phyloP scores from a whole-genome alignment of 2,329 filamentous ascomycete genomes.

The Sporothrix variecibatus region DNA sequence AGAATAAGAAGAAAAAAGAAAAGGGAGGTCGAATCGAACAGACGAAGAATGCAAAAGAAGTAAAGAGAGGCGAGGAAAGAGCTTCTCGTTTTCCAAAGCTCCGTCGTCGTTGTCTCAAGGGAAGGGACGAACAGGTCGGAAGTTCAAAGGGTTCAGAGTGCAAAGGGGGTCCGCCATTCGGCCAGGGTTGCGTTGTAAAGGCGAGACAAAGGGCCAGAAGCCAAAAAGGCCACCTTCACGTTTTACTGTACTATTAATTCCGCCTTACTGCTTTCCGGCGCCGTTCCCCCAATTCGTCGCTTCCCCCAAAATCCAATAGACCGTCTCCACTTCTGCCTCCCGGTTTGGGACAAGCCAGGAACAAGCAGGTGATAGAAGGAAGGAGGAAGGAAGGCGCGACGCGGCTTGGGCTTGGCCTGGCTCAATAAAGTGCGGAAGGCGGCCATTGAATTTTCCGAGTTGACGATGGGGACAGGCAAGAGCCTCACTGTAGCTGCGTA shows the following conservation, averaged over 20 bases:
- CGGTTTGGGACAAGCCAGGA: conserved; percentile 27
- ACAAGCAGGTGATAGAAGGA: background rate
- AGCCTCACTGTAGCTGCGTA: background rate
- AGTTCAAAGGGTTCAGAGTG: background rate
- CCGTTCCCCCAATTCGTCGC: background rate
- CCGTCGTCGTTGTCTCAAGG: background rate
- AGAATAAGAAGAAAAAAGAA: background rate
- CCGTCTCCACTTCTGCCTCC: conserved; percentile 20
- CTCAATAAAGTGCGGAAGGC: background rate
- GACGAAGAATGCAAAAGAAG: background rate
- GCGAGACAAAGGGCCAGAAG: background rate
- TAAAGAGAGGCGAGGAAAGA: conserved; percentile 2
- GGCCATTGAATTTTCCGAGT: conserved; percentile 24
- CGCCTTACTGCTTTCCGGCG: conserved; percentile 9
- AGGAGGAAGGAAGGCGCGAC: background rate
- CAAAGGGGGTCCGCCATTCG: conserved; percentile 12
- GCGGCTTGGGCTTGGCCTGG: background rate
- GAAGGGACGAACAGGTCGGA: background rate
- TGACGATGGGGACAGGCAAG: background rate
- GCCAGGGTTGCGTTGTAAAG: background rate
- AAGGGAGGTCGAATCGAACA: background rate
- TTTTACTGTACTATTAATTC: background rate
- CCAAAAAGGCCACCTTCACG: conserved; percentile 24
- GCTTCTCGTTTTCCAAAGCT: background rate
- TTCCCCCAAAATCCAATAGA: background rate